Percentiles rank a stretch among this genome's conserved stretches.
phyloP scores from a whole-genome alignment of 495 filamentous ascomycete species.

The Aspergillus cristatus region DNA sequence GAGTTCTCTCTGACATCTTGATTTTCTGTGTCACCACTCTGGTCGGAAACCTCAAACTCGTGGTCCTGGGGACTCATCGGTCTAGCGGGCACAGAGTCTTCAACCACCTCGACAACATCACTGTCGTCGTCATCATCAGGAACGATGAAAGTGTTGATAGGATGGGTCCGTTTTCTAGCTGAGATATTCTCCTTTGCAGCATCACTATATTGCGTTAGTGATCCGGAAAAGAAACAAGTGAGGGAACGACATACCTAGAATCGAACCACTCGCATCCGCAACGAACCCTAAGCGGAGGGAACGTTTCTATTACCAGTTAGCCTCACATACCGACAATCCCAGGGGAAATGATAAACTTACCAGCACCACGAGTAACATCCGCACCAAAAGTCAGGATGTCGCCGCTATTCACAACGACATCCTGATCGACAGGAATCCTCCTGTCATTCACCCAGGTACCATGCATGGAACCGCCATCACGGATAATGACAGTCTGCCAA shows the following conservation, averaged over 20 bases:
- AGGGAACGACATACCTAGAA: slow-evolving; percentile 5
- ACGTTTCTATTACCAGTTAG: slow-evolving; percentile 24
- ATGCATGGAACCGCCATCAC: slow-evolving; percentile 48
- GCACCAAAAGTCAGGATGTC: slow-evolving; percentile 47
- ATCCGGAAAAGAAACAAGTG: too few relatives aligned
- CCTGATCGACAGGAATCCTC: slow-evolving; percentile 27
- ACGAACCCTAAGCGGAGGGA: slow-evolving; percentile 28
- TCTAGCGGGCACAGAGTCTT: neutral
- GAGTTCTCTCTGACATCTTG: slow-evolving; percentile 11
- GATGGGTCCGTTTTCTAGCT: slow-evolving; percentile 6
- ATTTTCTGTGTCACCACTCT: slow-evolving; percentile 9
- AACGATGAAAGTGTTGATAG: slow-evolving; percentile 35
- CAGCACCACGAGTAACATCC: slow-evolving; percentile 41
- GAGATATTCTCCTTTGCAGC: neutral
- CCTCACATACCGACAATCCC: neutral
- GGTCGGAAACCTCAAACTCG: neutral
- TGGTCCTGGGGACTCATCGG: neutral
- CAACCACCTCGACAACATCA: slow-evolving; percentile 10
- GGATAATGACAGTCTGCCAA: slow-evolving; percentile 30
- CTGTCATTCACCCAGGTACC: slow-evolving; percentile 44
- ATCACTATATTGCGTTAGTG: slow-evolving; percentile 11
- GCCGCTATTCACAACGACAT: slow-evolving; percentile 27
- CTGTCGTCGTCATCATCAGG: slow-evolving; percentile 37
- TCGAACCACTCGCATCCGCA: slow-evolving; percentile 25
- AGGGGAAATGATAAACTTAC: slow-evolving; percentile 16